Conservation (phyloP, 2,329 filamentous ascomycete species). For the Ophiostoma pallidulum region DNA sequence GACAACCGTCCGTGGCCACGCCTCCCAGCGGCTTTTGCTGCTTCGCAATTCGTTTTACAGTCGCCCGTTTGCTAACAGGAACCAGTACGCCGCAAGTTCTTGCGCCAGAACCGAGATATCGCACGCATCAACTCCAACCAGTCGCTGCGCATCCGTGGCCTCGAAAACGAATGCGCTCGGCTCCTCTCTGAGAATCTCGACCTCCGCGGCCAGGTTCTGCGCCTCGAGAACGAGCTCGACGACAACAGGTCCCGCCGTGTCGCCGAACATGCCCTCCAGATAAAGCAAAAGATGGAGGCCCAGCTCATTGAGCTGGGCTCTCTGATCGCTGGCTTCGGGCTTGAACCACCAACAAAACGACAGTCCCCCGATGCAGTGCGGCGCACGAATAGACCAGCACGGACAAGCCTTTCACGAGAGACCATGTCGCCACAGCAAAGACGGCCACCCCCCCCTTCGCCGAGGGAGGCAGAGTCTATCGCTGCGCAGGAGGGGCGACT, state of each 20-base stretch:
- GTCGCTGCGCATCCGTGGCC: conserved; percentile 63
- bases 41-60: background rate
- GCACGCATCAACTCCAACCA: conserved; percentile 70
- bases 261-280: conserved; percentile 56
- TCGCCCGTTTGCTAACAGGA: background rate
- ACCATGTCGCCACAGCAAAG: conserved; percentile 29
- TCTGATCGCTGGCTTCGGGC: conserved; percentile 56
- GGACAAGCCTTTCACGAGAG: conserved; percentile 7
- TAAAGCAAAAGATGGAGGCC: conserved; percentile 60
- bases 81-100: conserved; percentile 66
- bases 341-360: conserved; percentile 46
- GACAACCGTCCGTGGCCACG: conserved; percentile 59
- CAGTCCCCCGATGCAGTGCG: conserved; percentile 32
- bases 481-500: conserved; percentile 45
- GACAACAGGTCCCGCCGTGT: conserved; percentile 49
- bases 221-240: conserved; percentile 58
- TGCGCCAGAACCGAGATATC: conserved; percentile 77
- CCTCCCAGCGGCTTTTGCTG: background rate
- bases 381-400: conserved; percentile 38
- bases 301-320: conserved; percentile 63
- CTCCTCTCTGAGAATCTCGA: conserved; percentile 72
- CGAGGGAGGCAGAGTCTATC: conserved; percentile 42
- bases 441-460: conserved; percentile 47
- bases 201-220: conserved; percentile 59
- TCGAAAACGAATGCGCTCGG: conserved; percentile 66